Evolutionary conservation across 1,284 basidiomycete species (phyloP).

Genomic region (Cryptococcus amylolentus): DNA sequence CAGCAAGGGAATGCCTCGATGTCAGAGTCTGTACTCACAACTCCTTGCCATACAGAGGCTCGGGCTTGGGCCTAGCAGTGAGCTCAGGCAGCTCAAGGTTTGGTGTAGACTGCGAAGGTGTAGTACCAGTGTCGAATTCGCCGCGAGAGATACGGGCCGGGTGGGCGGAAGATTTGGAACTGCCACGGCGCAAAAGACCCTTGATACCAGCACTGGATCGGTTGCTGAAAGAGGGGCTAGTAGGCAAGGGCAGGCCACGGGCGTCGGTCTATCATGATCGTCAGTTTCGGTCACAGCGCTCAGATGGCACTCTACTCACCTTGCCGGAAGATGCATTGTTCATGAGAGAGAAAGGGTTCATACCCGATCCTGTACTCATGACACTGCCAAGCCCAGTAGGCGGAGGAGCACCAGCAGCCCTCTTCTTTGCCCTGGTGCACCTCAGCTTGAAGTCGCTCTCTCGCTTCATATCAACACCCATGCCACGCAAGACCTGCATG

Average conservation of each 20-base stretch:
- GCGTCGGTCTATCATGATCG: constrained; percentile 57
- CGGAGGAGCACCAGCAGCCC: constrained; percentile 53
- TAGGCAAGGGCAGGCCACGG: constrained; percentile 73
- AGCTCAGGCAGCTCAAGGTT: constrained; percentile 11
- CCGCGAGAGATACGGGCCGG: constrained; percentile 26
- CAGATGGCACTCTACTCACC: constrained; percentile 54
- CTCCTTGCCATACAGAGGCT: constrained; percentile 72
- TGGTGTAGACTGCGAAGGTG: constrained; percentile 24
- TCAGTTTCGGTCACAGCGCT: constrained; percentile 50
- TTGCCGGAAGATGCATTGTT: constrained; percentile 75
- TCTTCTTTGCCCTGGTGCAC: constrained; percentile 69
- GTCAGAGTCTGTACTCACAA: constrained; percentile 21
- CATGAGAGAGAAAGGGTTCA: constrained; percentile 71
- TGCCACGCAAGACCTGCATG: constrained; percentile 69
- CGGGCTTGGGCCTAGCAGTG: constrained; percentile 33
- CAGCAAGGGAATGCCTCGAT: constrained; percentile 2
- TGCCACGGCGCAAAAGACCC: constrained; percentile 80
- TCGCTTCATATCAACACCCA: constrained; percentile 85
- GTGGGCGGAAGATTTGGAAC: constrained; percentile 59
- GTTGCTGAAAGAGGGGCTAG: constrained; percentile 54
- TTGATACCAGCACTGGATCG: constrained; percentile 66
- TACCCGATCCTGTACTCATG: constrained; percentile 52
- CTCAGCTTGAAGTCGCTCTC: constrained; percentile 86
- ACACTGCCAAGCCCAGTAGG: constrained; percentile 38
- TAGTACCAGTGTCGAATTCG: constrained; percentile 37